These are phyloP conservation scores for Elongisporangium senticosum DNA, from an alignment of 352 stramenopile genomes.

Conservation along the genomic window DNA sequence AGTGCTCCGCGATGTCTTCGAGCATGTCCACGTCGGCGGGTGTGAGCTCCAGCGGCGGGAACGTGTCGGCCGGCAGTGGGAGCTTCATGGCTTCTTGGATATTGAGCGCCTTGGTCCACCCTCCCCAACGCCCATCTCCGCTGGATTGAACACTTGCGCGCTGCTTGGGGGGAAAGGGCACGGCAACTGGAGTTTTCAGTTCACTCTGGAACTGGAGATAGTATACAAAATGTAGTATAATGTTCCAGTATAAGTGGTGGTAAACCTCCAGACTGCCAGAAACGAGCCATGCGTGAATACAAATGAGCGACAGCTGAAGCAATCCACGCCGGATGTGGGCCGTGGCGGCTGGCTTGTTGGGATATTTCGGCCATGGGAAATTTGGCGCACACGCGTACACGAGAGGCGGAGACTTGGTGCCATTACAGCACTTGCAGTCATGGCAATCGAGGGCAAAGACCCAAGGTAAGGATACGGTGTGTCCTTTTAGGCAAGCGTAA, in stretches of 20 bases:
- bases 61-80: slow-evolving; percentile 25
- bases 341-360: neutral
- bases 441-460: neutral
- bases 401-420: neutral
- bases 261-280: neutral
- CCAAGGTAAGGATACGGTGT: neutral
- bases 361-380: neutral
- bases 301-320: neutral
- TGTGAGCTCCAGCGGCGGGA: slow-evolving; percentile 29
- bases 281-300: neutral
- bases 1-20: slow-evolving; percentile 21
- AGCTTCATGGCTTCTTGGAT: slow-evolving; percentile 13
- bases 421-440: neutral
- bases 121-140: neutral
- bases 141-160: neutral
- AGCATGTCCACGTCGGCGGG: slow-evolving; percentile 16
- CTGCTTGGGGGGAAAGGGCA: neutral
- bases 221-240: neutral
- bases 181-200: neutral
- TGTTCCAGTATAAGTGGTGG: neutral
- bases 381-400: neutral
- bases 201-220: neutral
- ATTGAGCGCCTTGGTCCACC: neutral
- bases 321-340: neutral
- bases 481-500: neutral